Base-by-base conservation (phyloP, 176 grass and related monocot genomes). In the Dendrocalamus sinicus region DNA sequence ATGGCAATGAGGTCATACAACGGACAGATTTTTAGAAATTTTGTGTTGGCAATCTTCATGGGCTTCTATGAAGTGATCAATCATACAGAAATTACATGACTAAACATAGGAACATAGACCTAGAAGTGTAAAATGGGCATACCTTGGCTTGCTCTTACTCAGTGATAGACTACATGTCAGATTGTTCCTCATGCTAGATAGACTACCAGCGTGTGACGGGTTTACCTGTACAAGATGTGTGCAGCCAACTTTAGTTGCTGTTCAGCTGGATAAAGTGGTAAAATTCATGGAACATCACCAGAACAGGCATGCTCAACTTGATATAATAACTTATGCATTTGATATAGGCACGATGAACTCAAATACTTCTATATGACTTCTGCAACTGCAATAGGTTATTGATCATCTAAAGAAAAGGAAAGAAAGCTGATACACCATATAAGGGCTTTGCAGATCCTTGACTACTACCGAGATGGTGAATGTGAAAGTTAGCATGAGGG, bases 141-240 rank as follows among this genome's bases (percentile, higher is more conserved):
- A 90, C 89, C 89, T 79, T 61, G 89, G 84, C 51, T 84, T 90
- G 74, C 76, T 87, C 84, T 87, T 87, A n/a, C 72, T 61, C 50
- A 48, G 40, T 35, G 78, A 76, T 40, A 41, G 39, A 26, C 39
- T 62, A 48, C 79, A 57, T 35, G 69, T 23, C 59, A 44, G 50
- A 59, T 83, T 80, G 30, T 44, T 91, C 68, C 75, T 68, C 16
- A 0, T 53, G 53, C 77, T 63, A 19, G 83, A 54, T 46, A 53
- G 63, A 9, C 23, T 70, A 50, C 74, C 75, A 19, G 32, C 7
- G 8, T 37, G 59, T 3, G 80, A 62, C 0, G 10, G 26, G 30
- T 55, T 68, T 59, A 75, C 75, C 89, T 87, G 51, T 41, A 67
- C 41, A 86, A 28, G 11, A 58, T 66, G 55, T 47, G 11, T 51